These are phyloP conservation scores for Penicillium sp. DNA, from an alignment of 2,329 filamentous ascomycete species.

Conservation along the genomic window DNA sequence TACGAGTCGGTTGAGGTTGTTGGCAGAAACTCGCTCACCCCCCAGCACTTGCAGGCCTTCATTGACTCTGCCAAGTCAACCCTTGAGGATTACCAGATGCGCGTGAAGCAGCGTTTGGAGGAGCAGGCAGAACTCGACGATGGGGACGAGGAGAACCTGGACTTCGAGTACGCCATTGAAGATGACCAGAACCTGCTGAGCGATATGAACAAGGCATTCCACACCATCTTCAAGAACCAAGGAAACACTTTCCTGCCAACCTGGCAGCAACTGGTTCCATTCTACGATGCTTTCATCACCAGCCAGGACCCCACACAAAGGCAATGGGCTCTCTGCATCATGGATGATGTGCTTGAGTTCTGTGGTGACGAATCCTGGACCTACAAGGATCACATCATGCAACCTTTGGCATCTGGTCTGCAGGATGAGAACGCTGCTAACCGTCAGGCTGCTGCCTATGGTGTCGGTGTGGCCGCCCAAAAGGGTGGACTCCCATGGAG, in stretches of 20 bases:
- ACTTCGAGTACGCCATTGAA: conserved; percentile 86
- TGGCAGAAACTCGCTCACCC: conserved; percentile 77
- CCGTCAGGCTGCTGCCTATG: conserved; percentile 92
- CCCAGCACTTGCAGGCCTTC: conserved; percentile 80
- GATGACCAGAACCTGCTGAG: conserved; percentile 95
- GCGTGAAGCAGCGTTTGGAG: conserved; percentile 79
- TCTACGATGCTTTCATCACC: conserved; percentile 82
- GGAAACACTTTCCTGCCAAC: conserved; percentile 78
- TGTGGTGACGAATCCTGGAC: conserved; percentile 85
- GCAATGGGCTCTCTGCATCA: conserved; percentile 98
- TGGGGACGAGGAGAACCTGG: conserved; percentile 85
- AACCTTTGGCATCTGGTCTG: conserved; percentile 84
- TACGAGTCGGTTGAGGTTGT: conserved; percentile 97
- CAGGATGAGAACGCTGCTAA: conserved; percentile 85
- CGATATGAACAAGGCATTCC: conserved; percentile 99
- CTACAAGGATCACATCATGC: conserved; percentile 82
- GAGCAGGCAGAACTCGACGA: conserved; percentile 83
- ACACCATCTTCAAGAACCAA: conserved; percentile 98
- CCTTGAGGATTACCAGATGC: conserved; percentile 88
- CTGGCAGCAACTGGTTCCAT: conserved; percentile 83
- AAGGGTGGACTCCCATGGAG: conserved; percentile 86
- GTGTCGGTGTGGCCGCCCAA: conserved; percentile 92
- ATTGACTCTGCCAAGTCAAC: conserved; percentile 83
- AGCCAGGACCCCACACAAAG: conserved; percentile 84
- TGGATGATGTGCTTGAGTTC: conserved; percentile 97